A percentile compares a stretch with the other conserved stretches of the same genome.
phyloP scores from a whole-genome alignment of 805 yeast species.

The Novakomyces olei region DNA sequence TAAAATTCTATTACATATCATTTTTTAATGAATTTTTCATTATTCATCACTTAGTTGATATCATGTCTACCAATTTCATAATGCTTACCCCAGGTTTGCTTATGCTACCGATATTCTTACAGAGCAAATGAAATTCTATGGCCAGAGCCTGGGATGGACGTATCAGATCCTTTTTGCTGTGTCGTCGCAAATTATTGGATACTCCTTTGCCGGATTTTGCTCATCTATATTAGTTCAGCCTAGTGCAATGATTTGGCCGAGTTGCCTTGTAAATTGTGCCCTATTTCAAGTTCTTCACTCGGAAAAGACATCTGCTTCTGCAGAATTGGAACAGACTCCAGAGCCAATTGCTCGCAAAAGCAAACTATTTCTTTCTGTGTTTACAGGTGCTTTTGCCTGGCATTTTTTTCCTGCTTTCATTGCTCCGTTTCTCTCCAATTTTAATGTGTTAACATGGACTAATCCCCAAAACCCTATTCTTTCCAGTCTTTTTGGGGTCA shows the following conservation, averaged over 20 bases:
- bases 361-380: conserved; percentile 28
- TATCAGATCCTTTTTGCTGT: conserved; percentile 29
- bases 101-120: conserved; percentile 36
- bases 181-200: conserved; percentile 41
- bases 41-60: conserved; percentile 5
- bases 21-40: neutral
- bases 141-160: conserved; percentile 23
- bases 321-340: conserved; percentile 10
- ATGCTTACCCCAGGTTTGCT: conserved; percentile 23
- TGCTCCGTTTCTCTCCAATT: conserved; percentile 36
- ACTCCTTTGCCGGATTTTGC: conserved; percentile 39
- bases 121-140: conserved; percentile 27
- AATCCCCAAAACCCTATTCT: conserved; percentile 23
- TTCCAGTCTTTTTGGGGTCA: conserved; percentile 34
- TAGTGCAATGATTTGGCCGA: conserved; percentile 42
- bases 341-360: conserved; percentile 38
- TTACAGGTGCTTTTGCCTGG: conserved; percentile 28
- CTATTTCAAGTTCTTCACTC: conserved; percentile 30
- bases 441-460: conserved; percentile 29
- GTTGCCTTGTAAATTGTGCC: conserved; percentile 33
- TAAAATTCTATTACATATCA: neutral
- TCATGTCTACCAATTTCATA: conserved; percentile 29
- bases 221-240: conserved; percentile 37
- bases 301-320: conserved; percentile 8
- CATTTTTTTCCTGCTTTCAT: conserved; percentile 49